Evolutionary conservation across 345 rosid genomes (phyloP).

Genomic region (Cardiospermum halicacabum): DNA sequence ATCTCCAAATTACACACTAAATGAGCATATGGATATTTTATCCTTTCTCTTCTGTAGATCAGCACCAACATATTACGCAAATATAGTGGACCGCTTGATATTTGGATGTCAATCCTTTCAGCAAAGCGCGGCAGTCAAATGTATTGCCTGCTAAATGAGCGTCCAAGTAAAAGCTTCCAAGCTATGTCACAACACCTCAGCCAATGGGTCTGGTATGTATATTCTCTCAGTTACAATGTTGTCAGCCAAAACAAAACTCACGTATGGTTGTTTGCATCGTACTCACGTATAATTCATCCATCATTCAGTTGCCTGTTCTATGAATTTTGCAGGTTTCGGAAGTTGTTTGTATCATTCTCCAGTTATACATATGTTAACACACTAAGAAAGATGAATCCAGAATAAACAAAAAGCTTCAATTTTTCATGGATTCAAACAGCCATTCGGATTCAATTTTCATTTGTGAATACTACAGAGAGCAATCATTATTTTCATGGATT

Average conservation of each 20-base stretch:
- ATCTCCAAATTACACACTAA: background rate
- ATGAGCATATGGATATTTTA: background rate
- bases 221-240: background rate
- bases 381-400: conserved; percentile 37
- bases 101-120: conserved; percentile 51
- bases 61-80: conserved; percentile 67
- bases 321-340: conserved; percentile 59
- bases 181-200: conserved; percentile 84
- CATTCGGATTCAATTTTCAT: too few relatives aligned
- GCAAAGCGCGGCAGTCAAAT: conserved; percentile 14
- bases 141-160: conserved; percentile 41
- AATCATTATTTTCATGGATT: too few relatives aligned
- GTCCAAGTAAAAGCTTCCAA: conserved; percentile 53
- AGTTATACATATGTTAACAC: conserved; percentile 65
- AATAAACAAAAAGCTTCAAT: too few relatives aligned
- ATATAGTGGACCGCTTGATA: conserved; percentile 68
- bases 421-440: too few relatives aligned
- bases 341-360: conserved; percentile 76
- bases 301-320: background rate
- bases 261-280: too few relatives aligned
- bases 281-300: too few relatives aligned
- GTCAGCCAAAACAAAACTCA: background rate
- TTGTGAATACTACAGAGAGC: too few relatives aligned
- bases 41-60: conserved; percentile 28
- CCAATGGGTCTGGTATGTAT: conserved; percentile 82